Evolutionary conservation across 257 asterid species (phyloP).

Genomic region (Fraxinus cuspidata): DNA sequence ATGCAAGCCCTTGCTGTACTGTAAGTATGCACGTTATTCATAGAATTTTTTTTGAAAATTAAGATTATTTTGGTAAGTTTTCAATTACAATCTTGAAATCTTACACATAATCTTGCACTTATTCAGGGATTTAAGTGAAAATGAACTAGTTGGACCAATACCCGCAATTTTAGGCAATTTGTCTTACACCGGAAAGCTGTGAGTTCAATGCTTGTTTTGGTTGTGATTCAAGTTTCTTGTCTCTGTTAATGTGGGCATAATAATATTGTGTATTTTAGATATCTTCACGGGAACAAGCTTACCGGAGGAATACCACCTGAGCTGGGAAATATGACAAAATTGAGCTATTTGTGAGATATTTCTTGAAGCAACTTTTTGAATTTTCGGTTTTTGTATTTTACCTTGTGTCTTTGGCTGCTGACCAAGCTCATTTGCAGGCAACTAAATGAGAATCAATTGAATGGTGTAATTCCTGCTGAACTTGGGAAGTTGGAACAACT

Average conservation of each 20-base stretch:
- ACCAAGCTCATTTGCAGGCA: conserved; percentile 57
- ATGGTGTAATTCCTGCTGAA: conserved; percentile 82
- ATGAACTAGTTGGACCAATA: conserved; percentile 80
- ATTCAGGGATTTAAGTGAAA: conserved; percentile 93
- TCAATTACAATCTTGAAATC: background rate
- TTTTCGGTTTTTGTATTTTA: background rate
- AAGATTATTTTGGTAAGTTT: background rate
- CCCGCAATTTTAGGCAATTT: conserved; percentile 88
- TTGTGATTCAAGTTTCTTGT: background rate
- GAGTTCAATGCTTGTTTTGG: conserved; percentile 25
- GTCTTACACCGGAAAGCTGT: conserved; percentile 97
- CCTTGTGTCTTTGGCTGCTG: background rate
- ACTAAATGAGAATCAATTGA: conserved; percentile 75
- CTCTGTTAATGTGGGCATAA: background rate
- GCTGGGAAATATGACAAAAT: conserved; percentile 92
- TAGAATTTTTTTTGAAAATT: background rate
- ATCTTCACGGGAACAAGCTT: conserved; percentile 96
- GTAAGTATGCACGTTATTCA: conserved; percentile 49
- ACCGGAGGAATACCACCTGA: conserved; percentile 84
- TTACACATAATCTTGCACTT: background rate
- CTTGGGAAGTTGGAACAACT: conserved; percentile 87
- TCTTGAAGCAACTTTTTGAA: background rate
- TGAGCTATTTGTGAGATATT: conserved; percentile 78
- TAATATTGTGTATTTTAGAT: conserved; percentile 40
- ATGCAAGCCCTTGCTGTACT: conserved; percentile 99